Evolutionary conservation across 192 early-diverging fungal genomes (phyloP), one percentile per base, ranked within the genome.

Genomic region (Umbelopsis vinacea): DNA sequence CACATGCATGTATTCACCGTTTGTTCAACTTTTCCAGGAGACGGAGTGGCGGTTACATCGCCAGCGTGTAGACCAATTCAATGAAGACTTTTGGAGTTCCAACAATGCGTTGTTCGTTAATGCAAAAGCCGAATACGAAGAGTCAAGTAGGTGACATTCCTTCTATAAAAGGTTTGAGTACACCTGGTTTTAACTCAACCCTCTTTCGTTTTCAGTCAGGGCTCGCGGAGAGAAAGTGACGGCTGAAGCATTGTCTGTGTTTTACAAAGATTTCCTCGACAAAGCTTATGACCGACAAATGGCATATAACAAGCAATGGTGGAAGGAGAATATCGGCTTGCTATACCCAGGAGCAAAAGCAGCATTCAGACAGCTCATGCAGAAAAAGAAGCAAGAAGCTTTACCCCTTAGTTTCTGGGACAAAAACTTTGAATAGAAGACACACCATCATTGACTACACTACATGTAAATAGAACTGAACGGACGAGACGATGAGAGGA

Each of bases 251-350:
- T 63, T 88, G 12, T 88, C 87, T 2, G 35, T 85, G 43, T 88
- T 88, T 54, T 88, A 88, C 74, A 86, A 86, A 70, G 87, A 86
- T 38, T 88, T 86, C 70, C 55, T 88, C 38, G 81, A 86, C 55
- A 85, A 81, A 70, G 83, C 87, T 12, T 85, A 85, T 46, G 80
- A 81, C 14, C 72, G 87, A 60, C 87, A 88, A 73, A 86, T 84
- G 85, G 82, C 70, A n/a, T 88, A 88, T 50, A 88, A 88, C 52
- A 70, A 76, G 11, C 77, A 79, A 26, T 88, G 87, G 87, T 86
- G 84, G 87, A 75, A 82, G 9, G 72, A 82, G 33, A 88, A 88
- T 38, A 63, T 85, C 6, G 75, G 74, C 1, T 72, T 86, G 46
- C 52, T 88, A 23, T 74, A 82, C 22, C 86, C 86, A 66, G 84